Evolutionary conservation across 2,329 filamentous ascomycete genomes (phyloP).

Genomic region (Monosporascus sp.): DNA sequence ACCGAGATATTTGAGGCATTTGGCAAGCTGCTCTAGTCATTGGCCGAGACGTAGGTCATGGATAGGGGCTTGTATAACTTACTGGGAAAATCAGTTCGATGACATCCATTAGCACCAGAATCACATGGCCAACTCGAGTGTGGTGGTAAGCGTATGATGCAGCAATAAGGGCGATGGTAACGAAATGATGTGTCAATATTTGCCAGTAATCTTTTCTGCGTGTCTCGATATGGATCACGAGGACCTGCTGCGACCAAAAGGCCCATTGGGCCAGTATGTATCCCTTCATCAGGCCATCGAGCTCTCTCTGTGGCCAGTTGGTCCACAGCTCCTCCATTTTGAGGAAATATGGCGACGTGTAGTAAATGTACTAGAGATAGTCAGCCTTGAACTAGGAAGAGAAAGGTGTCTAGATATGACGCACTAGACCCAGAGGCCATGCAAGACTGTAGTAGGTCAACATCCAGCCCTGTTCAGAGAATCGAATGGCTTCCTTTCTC

Average conservation of each 20-base stretch:
- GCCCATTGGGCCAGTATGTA: conserved; percentile 88
- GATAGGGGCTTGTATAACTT: conserved; percentile 28
- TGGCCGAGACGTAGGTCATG: not conserved
- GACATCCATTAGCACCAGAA: conserved; percentile 86
- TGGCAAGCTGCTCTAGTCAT: conserved; percentile 58
- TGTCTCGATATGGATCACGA: conserved; percentile 90
- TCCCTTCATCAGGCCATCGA: conserved; percentile 69
- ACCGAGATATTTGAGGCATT: conserved; percentile 84
- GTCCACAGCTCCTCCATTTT: conserved; percentile 75
- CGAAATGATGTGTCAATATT: conserved; percentile 90
- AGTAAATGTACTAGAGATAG: conserved; percentile 64
- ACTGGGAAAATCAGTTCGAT: conserved; percentile 84
- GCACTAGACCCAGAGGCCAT: conserved; percentile 78
- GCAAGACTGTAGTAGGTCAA: conserved; percentile 74
- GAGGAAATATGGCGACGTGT: conserved; percentile 69
- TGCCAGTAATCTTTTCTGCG: conserved; percentile 89
- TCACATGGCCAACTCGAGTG: conserved; percentile 78
- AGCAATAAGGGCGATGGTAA: conserved; percentile 74
- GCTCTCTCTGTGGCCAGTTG: conserved; percentile 73
- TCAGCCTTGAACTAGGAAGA: not conserved
- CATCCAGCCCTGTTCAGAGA: conserved; percentile 91
- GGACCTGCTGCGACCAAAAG: conserved; percentile 89
- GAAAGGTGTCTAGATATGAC: conserved; percentile 22
- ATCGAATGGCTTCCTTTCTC: conserved; percentile 69
- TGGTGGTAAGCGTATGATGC: conserved; percentile 80